Percentiles rank a stretch among this genome's conserved stretches.
Evolutionary conservation across 305 asterid species (phyloP).

Genomic region (Fraxinus sp.): DNA sequence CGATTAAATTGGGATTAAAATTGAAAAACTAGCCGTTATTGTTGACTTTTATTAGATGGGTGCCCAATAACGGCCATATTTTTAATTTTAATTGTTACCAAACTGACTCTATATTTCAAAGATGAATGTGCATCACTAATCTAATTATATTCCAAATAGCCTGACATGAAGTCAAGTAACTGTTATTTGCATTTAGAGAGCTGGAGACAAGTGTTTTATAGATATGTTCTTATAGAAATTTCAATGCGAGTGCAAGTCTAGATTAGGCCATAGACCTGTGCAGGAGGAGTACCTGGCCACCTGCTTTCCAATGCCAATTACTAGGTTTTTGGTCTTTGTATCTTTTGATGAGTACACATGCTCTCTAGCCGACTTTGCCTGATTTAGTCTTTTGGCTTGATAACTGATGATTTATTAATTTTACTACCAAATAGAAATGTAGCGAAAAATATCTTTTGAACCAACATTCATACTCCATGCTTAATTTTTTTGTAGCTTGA

Average conservation of each 20-base stretch:
- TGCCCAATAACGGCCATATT: no score
- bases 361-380: neutral
- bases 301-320: neutral
- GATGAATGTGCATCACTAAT: neutral
- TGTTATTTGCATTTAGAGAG: neutral
- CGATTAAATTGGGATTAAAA: no score
- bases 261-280: neutral
- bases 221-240: neutral
- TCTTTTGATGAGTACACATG: neutral
- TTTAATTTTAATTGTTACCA: no score
- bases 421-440: neutral
- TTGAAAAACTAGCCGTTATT: no score
- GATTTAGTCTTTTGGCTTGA: neutral
- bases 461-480: neutral
- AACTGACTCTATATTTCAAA: neutral
- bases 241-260: neutral
- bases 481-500: neutral
- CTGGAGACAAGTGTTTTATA: neutral
- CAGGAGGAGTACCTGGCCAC: neutral
- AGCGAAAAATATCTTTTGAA: neutral
- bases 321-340: conserved; percentile 1
- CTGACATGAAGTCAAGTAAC: neutral
- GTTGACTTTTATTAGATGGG: no score
- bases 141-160: neutral
- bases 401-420: neutral